Evolutionary conservation across 768 basidiomycete species (phyloP).

Genomic region (Serendipita sp.): DNA sequence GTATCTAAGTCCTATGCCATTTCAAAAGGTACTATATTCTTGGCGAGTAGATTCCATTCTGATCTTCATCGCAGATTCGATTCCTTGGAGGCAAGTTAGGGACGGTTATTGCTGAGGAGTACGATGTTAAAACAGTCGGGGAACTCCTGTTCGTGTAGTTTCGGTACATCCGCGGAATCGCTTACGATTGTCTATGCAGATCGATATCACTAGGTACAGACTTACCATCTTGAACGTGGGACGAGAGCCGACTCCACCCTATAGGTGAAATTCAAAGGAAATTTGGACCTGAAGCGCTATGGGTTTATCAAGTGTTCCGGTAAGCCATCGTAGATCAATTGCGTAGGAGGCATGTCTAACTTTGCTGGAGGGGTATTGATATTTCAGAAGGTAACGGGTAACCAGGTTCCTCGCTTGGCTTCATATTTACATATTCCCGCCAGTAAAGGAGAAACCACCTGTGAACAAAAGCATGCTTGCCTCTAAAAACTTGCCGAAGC

Average conservation of each 20-base stretch:
- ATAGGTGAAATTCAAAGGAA: slow-evolving; percentile 64
- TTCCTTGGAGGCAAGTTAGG: slow-evolving; percentile 94
- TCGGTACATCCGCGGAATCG: neutral
- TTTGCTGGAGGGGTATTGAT: slow-evolving; percentile 57
- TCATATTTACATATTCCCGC: neutral
- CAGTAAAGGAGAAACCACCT: slow-evolving; percentile 74
- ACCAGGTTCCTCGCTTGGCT: neutral
- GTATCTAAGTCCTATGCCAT: slow-evolving; percentile 72
- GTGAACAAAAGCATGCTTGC: slow-evolving; percentile 88
- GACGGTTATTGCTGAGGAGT: slow-evolving; percentile 69
- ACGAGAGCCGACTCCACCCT: slow-evolving; percentile 11
- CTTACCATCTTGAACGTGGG: slow-evolving; percentile 8
- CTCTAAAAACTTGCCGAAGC: slow-evolving; percentile 80
- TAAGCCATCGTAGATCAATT: slow-evolving; percentile 21
- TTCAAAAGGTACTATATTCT: slow-evolving; percentile 52
- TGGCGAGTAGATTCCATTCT: neutral
- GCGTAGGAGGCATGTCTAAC: neutral
- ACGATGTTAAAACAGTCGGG: slow-evolving; percentile 75
- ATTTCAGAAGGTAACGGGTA: slow-evolving; percentile 63
- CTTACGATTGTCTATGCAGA: neutral
- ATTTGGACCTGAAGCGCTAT: slow-evolving; percentile 69
- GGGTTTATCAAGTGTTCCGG: slow-evolving; percentile 89
- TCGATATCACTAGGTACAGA: slow-evolving; percentile 5
- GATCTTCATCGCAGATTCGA: slow-evolving; percentile 45
- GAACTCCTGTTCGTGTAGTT: slow-evolving; percentile 54